These are phyloP conservation scores for Umbellularia californica DNA, from an alignment of 164 flowering plant genomes.

Conservation along the genomic window DNA sequence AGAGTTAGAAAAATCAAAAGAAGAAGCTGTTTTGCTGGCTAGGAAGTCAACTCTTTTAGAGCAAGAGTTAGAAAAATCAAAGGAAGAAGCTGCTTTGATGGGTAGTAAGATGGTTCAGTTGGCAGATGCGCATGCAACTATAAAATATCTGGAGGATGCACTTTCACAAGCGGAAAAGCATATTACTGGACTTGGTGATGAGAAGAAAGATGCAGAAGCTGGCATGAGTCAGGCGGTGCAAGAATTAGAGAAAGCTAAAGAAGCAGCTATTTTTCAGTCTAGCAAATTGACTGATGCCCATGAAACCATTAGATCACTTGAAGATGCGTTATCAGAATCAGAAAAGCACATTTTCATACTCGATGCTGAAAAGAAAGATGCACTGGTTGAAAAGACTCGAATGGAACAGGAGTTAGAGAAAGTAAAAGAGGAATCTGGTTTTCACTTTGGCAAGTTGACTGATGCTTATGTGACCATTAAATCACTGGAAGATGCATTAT, in stretches of 20 bases:
- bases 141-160: slow-evolving; percentile 52
- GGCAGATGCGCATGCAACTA: slow-evolving; percentile 38
- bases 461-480: slow-evolving; percentile 42
- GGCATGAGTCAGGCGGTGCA: slow-evolving; percentile 32
- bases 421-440: slow-evolving; percentile 43
- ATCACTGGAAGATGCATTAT: slow-evolving; percentile 53
- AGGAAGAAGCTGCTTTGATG: slow-evolving; percentile 40
- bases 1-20: slow-evolving; percentile 49
- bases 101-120: slow-evolving; percentile 26
- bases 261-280: slow-evolving; percentile 37
- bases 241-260: slow-evolving; percentile 48
- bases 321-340: slow-evolving; percentile 54
- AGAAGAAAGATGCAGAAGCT: slow-evolving; percentile 47
- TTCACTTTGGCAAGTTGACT: slow-evolving; percentile 35
- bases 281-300: slow-evolving; percentile 44
- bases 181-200: slow-evolving; percentile 43
- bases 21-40: slow-evolving; percentile 38
- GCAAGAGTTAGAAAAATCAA: slow-evolving; percentile 46
- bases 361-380: slow-evolving; percentile 34
- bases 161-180: slow-evolving; percentile 40
- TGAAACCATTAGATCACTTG: slow-evolving; percentile 40
- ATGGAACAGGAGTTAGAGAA: slow-evolving; percentile 48
- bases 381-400: slow-evolving; percentile 24
- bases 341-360: slow-evolving; percentile 40
- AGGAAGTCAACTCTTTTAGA: slow-evolving; percentile 40